Evolutionary conservation across 768 basidiomycete genomes (phyloP).

Genomic region (Suillus ampliporus): DNA sequence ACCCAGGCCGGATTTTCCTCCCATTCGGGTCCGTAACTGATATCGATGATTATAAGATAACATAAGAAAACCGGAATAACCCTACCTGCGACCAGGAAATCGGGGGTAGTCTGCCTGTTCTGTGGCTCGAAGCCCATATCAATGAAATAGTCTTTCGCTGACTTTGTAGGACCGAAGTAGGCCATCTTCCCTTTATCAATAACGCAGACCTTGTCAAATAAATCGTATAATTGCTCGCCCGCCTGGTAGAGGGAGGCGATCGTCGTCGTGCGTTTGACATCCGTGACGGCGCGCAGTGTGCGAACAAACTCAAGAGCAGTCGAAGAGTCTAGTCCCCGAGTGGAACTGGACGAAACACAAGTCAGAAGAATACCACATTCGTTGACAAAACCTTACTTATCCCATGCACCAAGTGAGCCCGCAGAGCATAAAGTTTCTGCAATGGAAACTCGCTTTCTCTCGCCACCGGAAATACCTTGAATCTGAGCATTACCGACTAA

Average conservation of each 20-base stretch:
- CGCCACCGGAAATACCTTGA: too few species aligned
- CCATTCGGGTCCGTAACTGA: slow-evolving; percentile 66
- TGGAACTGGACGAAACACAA: slow-evolving; percentile 51
- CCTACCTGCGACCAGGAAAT: slow-evolving; percentile 64
- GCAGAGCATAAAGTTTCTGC: slow-evolving; percentile 72
- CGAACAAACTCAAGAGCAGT: slow-evolving; percentile 78
- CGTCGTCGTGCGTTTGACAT: slow-evolving; percentile 56
- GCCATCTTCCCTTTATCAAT: slow-evolving; percentile 63
- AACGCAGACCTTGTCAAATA: slow-evolving; percentile 36
- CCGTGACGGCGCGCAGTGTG: slow-evolving; percentile 69
- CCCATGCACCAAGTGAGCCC: slow-evolving; percentile 71
- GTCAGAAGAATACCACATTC: slow-evolving; percentile 66
- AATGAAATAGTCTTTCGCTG: slow-evolving; percentile 28
- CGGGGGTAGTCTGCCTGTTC: slow-evolving; percentile 42
- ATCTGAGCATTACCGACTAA: slow-evolving; percentile 51
- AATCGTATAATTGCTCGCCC: slow-evolving; percentile 65
- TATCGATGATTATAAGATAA: slow-evolving; percentile 54
- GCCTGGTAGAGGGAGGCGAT: slow-evolving; percentile 89
- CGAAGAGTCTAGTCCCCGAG: slow-evolving; percentile 69
- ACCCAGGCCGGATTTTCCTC: slow-evolving; percentile 49
- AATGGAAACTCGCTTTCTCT: slow-evolving; percentile 46
- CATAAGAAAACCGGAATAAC: slow-evolving; percentile 16
- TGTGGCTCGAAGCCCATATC: too few species aligned
- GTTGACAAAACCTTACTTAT: slow-evolving; percentile 57
- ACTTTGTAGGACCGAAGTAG: slow-evolving; percentile 60